phyloP scores from a whole-genome alignment of 2,329 filamentous ascomycete genomes.

The Calonectria leucothoes region DNA sequence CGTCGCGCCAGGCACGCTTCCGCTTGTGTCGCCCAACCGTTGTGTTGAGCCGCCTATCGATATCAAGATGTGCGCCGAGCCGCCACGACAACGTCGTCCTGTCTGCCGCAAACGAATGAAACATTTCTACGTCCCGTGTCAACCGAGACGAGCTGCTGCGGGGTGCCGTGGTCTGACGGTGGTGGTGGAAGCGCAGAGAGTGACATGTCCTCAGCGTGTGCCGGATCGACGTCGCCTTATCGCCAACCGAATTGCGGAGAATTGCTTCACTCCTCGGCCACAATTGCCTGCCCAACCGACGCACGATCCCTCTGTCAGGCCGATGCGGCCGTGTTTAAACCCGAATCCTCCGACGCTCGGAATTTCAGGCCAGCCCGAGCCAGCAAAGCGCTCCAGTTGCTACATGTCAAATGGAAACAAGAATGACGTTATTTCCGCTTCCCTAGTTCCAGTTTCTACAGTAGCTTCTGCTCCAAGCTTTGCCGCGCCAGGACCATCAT shows the following conservation, averaged over 20 bases:
- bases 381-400: neutral
- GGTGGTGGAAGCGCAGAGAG: neutral
- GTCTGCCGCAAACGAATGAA: neutral
- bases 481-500: neutral
- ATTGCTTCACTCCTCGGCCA: neutral
- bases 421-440: neutral
- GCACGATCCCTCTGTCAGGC: neutral
- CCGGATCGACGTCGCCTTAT: constrained; percentile 4
- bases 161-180: neutral
- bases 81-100: neutral
- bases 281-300: constrained; percentile 1
- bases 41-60: neutral
- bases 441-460: too few relatives aligned
- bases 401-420: neutral
- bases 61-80: neutral
- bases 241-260: neutral
- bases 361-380: neutral
- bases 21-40: neutral
- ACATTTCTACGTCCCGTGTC: neutral
- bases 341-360: neutral
- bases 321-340: constrained; percentile 11
- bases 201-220: neutral
- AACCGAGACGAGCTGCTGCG: neutral
- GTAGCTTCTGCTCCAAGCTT: neutral
- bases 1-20: neutral